phyloP scores from a whole-genome alignment of 2,329 filamentous ascomycete genomes.

The Aspergillus oerlinghausenensis region DNA sequence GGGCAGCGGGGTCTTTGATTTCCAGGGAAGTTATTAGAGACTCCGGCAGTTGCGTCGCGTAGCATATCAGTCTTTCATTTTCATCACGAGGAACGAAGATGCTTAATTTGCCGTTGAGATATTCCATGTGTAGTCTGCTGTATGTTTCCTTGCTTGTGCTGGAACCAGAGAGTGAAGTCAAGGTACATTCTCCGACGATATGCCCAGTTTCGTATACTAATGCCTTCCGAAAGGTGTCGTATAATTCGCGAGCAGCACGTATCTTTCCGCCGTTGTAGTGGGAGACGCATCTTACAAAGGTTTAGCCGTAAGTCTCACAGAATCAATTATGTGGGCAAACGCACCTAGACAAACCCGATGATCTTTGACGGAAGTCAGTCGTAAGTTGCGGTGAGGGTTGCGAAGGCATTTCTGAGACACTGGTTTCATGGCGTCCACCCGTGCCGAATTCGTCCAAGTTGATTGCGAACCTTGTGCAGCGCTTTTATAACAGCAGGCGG shows the following conservation, averaged over 20 bases:
- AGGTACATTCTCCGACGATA: background rate
- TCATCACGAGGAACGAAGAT: background rate
- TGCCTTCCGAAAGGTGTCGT: background rate
- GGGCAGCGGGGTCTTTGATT: background rate
- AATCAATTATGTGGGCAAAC: too few species aligned
- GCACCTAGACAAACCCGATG: too few species aligned
- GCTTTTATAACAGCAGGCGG: too few species aligned
- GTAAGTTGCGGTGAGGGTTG: too few species aligned
- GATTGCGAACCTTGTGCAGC: too few species aligned
- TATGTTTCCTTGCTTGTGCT: background rate
- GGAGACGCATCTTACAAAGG: too few species aligned
- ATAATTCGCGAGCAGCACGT: background rate
- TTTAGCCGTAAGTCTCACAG: too few species aligned
- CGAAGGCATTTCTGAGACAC: too few species aligned
- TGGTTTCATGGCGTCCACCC: too few species aligned
- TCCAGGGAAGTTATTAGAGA: background rate
- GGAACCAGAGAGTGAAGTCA: background rate
- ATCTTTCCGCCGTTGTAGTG: too few species aligned
- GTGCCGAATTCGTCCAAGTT: too few species aligned
- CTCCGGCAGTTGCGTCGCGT: conserved; percentile 2
- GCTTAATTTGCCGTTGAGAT: background rate
- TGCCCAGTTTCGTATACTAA: background rate
- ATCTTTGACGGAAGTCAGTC: too few species aligned
- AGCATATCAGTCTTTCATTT: conserved; percentile 1
- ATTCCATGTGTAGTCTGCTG: background rate